These are phyloP conservation scores for Pisolithus thermaeus DNA, from an alignment of 1,284 basidiomycete genomes.

Conservation along the genomic window DNA sequence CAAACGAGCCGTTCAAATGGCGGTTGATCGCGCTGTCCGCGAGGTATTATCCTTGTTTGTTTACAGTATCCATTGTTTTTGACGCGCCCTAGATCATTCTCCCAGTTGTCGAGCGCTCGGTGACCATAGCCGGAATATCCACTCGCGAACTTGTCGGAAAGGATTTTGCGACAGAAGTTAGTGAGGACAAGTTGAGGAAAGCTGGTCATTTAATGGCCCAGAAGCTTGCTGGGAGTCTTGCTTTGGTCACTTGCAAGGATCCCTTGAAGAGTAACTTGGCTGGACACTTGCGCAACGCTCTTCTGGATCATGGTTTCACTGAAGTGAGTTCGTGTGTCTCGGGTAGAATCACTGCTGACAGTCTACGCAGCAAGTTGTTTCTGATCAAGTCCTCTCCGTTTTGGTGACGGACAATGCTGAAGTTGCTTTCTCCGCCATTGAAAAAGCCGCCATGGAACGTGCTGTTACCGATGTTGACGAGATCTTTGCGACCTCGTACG, in stretches of 20 bases:
- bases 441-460: constrained; percentile 97
- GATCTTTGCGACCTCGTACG: constrained; percentile 78
- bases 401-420: constrained; percentile 94
- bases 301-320: constrained; percentile 82
- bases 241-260: constrained; percentile 98
- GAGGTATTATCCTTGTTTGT: constrained; percentile 52
- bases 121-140: constrained; percentile 98
- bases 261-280: constrained; percentile 91
- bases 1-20: constrained; percentile 89
- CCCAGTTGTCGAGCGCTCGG: constrained; percentile 97
- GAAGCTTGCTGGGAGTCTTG: constrained; percentile 94
- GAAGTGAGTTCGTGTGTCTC: constrained; percentile 48
- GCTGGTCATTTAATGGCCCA: constrained; percentile 97
- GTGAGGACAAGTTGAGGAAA: constrained; percentile 86
- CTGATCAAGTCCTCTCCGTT: constrained; percentile 69
- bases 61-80: not conserved
- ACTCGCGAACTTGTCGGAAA: constrained; percentile 94
- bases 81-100: constrained; percentile 70
- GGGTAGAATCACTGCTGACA: not conserved
- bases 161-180: constrained; percentile 94
- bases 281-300: constrained; percentile 78
- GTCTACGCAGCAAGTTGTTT: constrained; percentile 45
- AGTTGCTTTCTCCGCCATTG: constrained; percentile 89
- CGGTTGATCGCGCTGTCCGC: constrained; percentile 91
- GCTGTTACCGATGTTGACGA: constrained; percentile 96